Evolutionary conservation across 805 yeast species (phyloP).

Genomic region (Sugiyamaella valdiviana): DNA sequence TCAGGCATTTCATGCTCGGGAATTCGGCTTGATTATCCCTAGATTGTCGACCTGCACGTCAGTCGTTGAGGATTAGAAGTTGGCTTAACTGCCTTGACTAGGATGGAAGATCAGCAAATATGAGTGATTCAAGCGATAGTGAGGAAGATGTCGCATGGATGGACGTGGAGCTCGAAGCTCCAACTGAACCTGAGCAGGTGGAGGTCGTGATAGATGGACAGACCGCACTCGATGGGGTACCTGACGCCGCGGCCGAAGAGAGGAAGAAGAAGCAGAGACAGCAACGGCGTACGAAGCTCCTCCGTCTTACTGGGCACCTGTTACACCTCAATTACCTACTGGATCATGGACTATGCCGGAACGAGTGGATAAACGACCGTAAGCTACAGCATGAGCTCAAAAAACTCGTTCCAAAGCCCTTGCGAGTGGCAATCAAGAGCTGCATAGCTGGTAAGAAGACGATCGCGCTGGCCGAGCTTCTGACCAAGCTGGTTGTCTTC

Average conservation of each 20-base stretch:
- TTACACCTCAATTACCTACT: slow-evolving; percentile 2
- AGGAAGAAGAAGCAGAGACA: background rate
- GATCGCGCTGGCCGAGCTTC: background rate
- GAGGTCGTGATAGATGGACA: too few species aligned
- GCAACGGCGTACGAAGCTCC: background rate
- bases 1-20: too few species aligned
- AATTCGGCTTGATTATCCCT: too few species aligned
- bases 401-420: slow-evolving; percentile 11
- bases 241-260: background rate
- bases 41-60: too few species aligned
- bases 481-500: background rate
- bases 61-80: too few species aligned
- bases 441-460: background rate
- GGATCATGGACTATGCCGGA: slow-evolving; percentile 53
- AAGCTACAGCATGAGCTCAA: slow-evolving; percentile 37
- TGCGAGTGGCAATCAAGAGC: background rate
- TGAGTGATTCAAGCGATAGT: background rate
- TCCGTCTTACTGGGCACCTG: slow-evolving; percentile 1
- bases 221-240: too few species aligned
- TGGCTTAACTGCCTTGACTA: too few species aligned
- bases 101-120: too few species aligned
- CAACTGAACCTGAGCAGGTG: background rate
- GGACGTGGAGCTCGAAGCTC: background rate
- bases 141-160: background rate
- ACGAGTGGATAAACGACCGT: slow-evolving; percentile 56